Evolutionary conservation across 768 basidiomycete species (phyloP).

Genomic region (Xanthoconium purpureum): DNA sequence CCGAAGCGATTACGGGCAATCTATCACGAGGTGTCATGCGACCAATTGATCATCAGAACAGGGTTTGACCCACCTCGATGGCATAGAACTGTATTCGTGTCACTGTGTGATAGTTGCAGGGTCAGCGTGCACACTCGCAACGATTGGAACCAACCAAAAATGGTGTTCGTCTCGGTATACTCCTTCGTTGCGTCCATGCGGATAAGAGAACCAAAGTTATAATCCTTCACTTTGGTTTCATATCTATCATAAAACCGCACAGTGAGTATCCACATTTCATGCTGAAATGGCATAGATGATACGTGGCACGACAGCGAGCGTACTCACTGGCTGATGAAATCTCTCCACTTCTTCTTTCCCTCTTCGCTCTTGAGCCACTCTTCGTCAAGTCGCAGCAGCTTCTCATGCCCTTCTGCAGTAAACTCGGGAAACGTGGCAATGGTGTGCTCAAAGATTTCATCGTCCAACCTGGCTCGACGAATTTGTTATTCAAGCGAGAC

Average conservation of each 20-base stretch:
- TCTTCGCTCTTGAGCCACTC: slow-evolving; percentile 86
- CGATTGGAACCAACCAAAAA: slow-evolving; percentile 64
- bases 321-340: slow-evolving; percentile 73
- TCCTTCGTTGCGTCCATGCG: slow-evolving; percentile 75
- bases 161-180: slow-evolving; percentile 90
- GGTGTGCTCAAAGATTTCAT: slow-evolving; percentile 84
- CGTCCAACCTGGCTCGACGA: slow-evolving; percentile 62
- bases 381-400: slow-evolving; percentile 69
- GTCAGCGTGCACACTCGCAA: slow-evolving; percentile 8
- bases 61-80: slow-evolving; percentile 60
- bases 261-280: slow-evolving; percentile 6
- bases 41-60: neutral
- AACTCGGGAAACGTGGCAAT: slow-evolving; percentile 81
- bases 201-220: slow-evolving; percentile 95
- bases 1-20: slow-evolving; percentile 90
- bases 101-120: slow-evolving; percentile 10
- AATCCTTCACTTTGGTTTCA: slow-evolving; percentile 87
- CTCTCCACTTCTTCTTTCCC: slow-evolving; percentile 89
- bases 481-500: slow-evolving; percentile 12
- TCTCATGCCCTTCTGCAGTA: slow-evolving; percentile 43
- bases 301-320: neutral
- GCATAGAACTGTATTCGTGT: slow-evolving; percentile 74
- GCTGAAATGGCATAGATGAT: neutral
- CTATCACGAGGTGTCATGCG: slow-evolving; percentile 36
- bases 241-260: slow-evolving; percentile 48